Evolutionary conservation across 2,329 filamentous ascomycete species (phyloP).

Genomic region (Ophiosphaerella narmari): DNA sequence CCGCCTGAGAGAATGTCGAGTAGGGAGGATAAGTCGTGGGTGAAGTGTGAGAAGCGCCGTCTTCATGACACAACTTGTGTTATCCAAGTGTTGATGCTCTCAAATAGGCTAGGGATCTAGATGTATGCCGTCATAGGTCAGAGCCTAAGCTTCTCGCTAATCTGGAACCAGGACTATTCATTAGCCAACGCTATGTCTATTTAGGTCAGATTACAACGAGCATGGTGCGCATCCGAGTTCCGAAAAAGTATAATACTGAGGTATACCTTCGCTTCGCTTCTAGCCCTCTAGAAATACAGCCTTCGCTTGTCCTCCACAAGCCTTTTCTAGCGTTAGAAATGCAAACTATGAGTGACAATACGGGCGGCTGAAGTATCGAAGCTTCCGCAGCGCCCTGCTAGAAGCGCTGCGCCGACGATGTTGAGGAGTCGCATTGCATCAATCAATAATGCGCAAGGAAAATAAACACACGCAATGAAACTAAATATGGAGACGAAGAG

Average conservation of each 20-base stretch:
- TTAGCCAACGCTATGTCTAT: too few species aligned
- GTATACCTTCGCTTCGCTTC: too few species aligned
- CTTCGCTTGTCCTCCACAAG: constrained; percentile 65
- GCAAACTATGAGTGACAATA: constrained; percentile 65
- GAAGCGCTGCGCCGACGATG: constrained; percentile 39
- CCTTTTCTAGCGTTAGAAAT: constrained; percentile 78
- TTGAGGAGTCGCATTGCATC: constrained; percentile 34
- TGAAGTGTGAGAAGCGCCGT: too few species aligned
- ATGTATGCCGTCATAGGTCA: constrained; percentile 39
- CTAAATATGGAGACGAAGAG: too few species aligned
- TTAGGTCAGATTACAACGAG: too few species aligned
- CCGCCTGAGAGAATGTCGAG: too few species aligned
- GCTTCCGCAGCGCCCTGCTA: constrained; percentile 52
- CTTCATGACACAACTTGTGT: too few species aligned
- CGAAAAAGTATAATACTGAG: too few species aligned
- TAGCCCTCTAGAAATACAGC: constrained; percentile 7
- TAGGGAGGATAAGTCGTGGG: too few species aligned
- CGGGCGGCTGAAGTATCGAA: constrained; percentile 60
- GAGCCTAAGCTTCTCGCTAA: constrained; percentile 26
- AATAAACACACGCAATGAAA: too few species aligned
- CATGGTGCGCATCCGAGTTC: too few species aligned
- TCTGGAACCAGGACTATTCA: constrained; percentile 3
- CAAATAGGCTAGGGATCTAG: constrained; percentile 17
- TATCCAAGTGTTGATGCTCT: not conserved
- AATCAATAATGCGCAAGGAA: not conserved